Conservation (phyloP, 768 basidiomycete species). For the Rubroboletus pulcherrimus region DNA sequence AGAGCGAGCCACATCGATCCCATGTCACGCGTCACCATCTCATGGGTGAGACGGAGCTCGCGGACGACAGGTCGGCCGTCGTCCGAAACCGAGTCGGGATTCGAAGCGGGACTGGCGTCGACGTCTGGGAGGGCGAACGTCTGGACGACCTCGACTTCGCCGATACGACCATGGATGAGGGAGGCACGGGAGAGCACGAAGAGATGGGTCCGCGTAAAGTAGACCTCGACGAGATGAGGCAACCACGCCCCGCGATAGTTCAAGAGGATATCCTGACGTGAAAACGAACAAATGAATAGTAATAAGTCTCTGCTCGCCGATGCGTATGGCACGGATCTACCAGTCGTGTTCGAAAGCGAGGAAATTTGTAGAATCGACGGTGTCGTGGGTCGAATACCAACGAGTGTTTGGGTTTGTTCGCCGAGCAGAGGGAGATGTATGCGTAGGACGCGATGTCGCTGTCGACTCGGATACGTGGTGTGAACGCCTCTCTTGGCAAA, state of each 20-base stretch:
- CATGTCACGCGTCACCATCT: slow-evolving; percentile 7
- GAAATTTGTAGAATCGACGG: slow-evolving; percentile 22
- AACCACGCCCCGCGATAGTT: slow-evolving; percentile 19
- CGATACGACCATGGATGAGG: slow-evolving; percentile 8
- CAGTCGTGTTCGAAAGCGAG: slow-evolving; percentile 14
- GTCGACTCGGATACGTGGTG: slow-evolving; percentile 7
- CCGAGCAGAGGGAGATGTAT: slow-evolving; percentile 12
- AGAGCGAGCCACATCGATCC: slow-evolving; percentile 11
- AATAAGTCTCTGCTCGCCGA: not conserved
- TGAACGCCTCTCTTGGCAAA: slow-evolving; percentile 12
- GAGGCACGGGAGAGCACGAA: slow-evolving; percentile 15
- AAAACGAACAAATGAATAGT: not conserved
- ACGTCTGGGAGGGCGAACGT: slow-evolving; percentile 18
- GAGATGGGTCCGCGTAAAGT: slow-evolving; percentile 14
- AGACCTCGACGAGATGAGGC: slow-evolving; percentile 16
- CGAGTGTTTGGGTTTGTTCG: slow-evolving; percentile 9
- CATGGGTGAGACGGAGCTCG: slow-evolving; percentile 23
- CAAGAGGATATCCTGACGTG: slow-evolving; percentile 10
- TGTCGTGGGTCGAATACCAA: slow-evolving; percentile 13
- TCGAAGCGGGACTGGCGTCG: not conserved
- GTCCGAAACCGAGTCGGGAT: not conserved
- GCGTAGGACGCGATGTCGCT: slow-evolving; percentile 13
- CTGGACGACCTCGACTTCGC: slow-evolving; percentile 18
- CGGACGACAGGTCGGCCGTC: not conserved
- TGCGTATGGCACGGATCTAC: not conserved